Evolutionary conservation across 176 grass and related monocot species (phyloP).

Genomic region (Raddia guianensis): DNA sequence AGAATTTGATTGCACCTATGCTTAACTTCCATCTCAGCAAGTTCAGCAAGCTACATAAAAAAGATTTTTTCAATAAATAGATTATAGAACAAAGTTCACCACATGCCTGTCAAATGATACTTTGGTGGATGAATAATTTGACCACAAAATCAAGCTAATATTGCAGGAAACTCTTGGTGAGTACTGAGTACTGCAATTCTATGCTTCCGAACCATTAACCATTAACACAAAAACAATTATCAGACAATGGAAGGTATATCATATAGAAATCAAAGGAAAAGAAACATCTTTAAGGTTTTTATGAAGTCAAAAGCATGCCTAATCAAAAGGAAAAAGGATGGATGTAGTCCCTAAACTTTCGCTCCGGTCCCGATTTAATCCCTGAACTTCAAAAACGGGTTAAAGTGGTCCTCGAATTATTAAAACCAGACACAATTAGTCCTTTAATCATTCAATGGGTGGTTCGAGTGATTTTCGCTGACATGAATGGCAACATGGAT

Average conservation of each 20-base stretch:
- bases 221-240: constrained; percentile 10
- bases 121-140: constrained; percentile 6
- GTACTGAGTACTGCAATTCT: constrained; percentile 17
- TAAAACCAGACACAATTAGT: too few species aligned
- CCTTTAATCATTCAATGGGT: too few species aligned
- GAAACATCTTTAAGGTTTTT: constrained; percentile 12
- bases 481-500: too few species aligned
- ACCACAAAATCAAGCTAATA: neutral
- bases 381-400: too few species aligned
- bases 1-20: constrained; percentile 93
- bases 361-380: too few species aligned
- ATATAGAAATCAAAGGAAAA: constrained; percentile 7
- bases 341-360: too few species aligned
- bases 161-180: constrained; percentile 10
- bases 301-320: neutral
- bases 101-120: neutral
- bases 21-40: constrained; percentile 95
- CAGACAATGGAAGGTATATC: neutral
- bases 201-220: constrained; percentile 21
- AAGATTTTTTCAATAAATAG: constrained; percentile 1
- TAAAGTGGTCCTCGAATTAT: too few species aligned
- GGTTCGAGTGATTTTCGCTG: too few species aligned
- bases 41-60: constrained; percentile 67
- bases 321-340: neutral
- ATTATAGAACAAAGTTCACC: constrained; percentile 22